A percentile compares a stretch with the other conserved stretches of the same genome.
These are phyloP conservation scores for Strobilomyces dryophilus DNA, from an alignment of 768 basidiomycete genomes.

Conservation along the genomic window DNA sequence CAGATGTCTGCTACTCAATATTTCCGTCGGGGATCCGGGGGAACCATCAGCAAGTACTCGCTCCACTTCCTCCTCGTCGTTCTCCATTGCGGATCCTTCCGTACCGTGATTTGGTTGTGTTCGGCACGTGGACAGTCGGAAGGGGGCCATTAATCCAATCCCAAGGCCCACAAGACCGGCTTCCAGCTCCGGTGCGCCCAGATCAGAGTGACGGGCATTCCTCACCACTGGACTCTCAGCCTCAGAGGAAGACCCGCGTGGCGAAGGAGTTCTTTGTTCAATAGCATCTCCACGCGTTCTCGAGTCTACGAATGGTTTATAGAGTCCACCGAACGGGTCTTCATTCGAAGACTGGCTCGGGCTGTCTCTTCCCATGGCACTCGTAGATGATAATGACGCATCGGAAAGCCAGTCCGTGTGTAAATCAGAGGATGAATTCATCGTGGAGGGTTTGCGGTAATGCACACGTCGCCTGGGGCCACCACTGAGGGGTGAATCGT, in stretches of 20 bases:
- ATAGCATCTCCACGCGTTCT: conserved; percentile 5
- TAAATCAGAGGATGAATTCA: conserved; percentile 24
- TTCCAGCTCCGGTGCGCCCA: conserved; percentile 27
- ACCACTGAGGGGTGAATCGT: conserved; percentile 46
- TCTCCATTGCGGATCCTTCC: conserved; percentile 15
- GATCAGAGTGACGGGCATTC: conserved; percentile 21
- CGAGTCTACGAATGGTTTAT: conserved; percentile 29
- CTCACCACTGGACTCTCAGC: conserved; percentile 51
- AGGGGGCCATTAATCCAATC: conserved; percentile 49
- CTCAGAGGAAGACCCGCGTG: conserved; percentile 25
- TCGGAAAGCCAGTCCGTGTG: conserved; percentile 30
- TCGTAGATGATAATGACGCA: conserved; percentile 25
- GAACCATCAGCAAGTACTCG: conserved; percentile 22
- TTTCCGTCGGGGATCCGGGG: conserved; percentile 21
- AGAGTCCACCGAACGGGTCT: conserved; percentile 49
- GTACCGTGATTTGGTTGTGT: conserved; percentile 16
- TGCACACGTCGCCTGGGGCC: conserved; percentile 28
- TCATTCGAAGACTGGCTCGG: conserved; percentile 29
- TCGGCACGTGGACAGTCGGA: conserved; percentile 42
- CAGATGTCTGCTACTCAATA: conserved; percentile 13
- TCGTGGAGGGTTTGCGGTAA: conserved; percentile 26
- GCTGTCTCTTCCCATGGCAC: conserved; percentile 18
- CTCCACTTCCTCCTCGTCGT: conserved; percentile 35
- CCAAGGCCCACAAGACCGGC: conserved; percentile 36
- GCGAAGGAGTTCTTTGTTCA: conserved; percentile 15